phyloP scores from a whole-genome alignment of 2,329 filamentous ascomycete genomes.

The Cephalotrichum gorgonifer region DNA sequence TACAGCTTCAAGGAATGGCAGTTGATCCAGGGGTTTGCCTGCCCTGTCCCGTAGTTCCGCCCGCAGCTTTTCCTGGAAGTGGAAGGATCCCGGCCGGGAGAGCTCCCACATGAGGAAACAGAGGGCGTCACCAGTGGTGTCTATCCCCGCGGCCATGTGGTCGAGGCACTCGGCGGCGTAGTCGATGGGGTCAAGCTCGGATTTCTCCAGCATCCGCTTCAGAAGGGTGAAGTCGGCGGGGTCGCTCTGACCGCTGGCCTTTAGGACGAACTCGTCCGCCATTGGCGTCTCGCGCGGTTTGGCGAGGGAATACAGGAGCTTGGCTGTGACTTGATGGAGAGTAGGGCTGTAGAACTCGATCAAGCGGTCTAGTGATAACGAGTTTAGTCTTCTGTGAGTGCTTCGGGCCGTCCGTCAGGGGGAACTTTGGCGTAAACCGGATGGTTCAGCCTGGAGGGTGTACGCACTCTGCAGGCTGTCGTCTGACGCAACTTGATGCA shows the following conservation, averaged over 20 bases:
- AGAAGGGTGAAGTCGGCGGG: conserved; percentile 46
- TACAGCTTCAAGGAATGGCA: conserved; percentile 52
- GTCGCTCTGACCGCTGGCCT: conserved; percentile 33
- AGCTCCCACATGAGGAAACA: conserved; percentile 65
- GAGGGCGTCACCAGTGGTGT: conserved; percentile 59
- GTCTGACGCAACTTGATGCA: conserved; percentile 59
- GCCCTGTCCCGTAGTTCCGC: conserved; percentile 37
- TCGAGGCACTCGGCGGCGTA: conserved; percentile 60
- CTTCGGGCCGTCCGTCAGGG: too few species aligned
- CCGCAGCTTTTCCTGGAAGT: conserved; percentile 40
- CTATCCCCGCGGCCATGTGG: conserved; percentile 62
- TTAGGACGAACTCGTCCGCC: conserved; percentile 48
- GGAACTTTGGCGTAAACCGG: neutral
- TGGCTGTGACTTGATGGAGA: conserved; percentile 35
- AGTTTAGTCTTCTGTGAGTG: too few species aligned
- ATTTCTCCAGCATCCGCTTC: conserved; percentile 44
- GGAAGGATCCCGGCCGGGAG: conserved; percentile 44
- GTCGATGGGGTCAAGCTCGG: conserved; percentile 37
- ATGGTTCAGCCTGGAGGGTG: neutral
- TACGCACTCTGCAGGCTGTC: conserved; percentile 54
- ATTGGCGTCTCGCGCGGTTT: conserved; percentile 47
- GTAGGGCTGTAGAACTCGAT: conserved; percentile 46
- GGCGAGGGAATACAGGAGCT: conserved; percentile 34
- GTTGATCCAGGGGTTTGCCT: conserved; percentile 30
- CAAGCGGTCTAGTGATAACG: conserved; percentile 41